Base-by-base conservation (phyloP, 805 yeast genomes). In the Saturnispora sekii region DNA sequence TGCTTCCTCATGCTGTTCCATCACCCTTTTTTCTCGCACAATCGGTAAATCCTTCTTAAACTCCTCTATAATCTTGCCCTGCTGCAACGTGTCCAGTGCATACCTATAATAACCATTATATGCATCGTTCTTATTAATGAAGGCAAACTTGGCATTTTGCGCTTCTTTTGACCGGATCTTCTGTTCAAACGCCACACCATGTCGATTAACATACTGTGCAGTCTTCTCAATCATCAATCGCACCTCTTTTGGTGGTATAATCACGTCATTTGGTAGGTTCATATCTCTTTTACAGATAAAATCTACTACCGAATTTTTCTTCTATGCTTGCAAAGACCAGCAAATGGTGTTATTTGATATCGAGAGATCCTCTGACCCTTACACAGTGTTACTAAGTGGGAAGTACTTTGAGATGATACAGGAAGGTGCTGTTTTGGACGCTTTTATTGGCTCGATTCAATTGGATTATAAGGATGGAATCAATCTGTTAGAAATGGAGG, bases 171-270 rank as follows among this genome's bases (percentile, higher is more conserved):
- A 62, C 14, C 63, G 62, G 46, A 85, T 70, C 41, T 82, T 65
- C 9, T 66, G 65, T 53, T 81, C 93, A 61, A 86, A 84, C 1
- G 73, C 65, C 1, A 59, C 54, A 0, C 95, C 96, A 55, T 85
- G 83, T 49, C 82, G 68, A 28, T 64, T 52, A 5, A 88, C 86
- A 54, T 81, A 85, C 3, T 67, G 74, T 0, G 81, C 87, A 0
- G 95, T 84, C 55, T 81, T 84, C 41, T 75, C 79, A 15, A 89
- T 80, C 15, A 75, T 70, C 12, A 69, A 70, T 49, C 66, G 62
- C 5, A 72, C 53, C 10, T 70, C 69, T 8, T 66, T 72, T 3
- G 84, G 80, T 0, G 87, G 84, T 2, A 77, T 67, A 9, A 69
- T 68, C 10, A 74, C 56, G 16, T 65, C 68, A 0, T 66, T 70